These are phyloP conservation scores for Carpinus fangiana DNA, from an alignment of 306 rosid genomes.

Conservation along the genomic window DNA sequence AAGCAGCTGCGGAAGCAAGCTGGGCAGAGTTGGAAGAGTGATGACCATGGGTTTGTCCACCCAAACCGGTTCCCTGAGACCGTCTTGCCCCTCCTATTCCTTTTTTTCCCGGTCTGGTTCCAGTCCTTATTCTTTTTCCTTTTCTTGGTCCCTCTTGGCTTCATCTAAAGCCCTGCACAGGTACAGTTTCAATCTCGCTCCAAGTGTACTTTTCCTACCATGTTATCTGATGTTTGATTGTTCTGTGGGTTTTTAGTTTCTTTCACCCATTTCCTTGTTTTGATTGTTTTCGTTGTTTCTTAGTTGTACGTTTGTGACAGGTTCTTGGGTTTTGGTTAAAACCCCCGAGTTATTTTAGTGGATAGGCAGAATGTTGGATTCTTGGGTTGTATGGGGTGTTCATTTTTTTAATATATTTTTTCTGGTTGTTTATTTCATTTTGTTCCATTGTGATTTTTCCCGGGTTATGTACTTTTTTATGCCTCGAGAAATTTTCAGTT, in stretches of 20 bases:
- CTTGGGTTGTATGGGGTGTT: neutral
- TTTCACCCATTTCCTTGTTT: slow-evolving; percentile 16
- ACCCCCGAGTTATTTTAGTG: neutral
- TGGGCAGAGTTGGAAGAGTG: slow-evolving; percentile 51
- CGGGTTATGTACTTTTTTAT: neutral
- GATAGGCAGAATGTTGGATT: neutral
- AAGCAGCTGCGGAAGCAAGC: slow-evolving; percentile 43
- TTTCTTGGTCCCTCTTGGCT: slow-evolving; percentile 48
- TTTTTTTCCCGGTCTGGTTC: slow-evolving; percentile 42
- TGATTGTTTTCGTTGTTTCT: neutral
- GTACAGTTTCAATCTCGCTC: slow-evolving; percentile 31
- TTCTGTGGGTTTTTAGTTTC: slow-evolving; percentile 12
- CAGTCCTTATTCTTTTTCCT: slow-evolving; percentile 29
- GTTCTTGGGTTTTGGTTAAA: slow-evolving; percentile 1
- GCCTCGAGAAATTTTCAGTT: neutral
- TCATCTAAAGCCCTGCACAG: slow-evolving; percentile 42
- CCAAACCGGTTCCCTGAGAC: slow-evolving; percentile 54
- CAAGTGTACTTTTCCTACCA: neutral
- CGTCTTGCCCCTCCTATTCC: slow-evolving; percentile 56
- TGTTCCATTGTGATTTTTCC: neutral
- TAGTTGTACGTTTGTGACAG: neutral
- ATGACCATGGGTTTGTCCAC: slow-evolving; percentile 64
- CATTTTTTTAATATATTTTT: neutral
- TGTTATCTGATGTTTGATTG: slow-evolving; percentile 1
- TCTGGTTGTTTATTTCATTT: neutral